These are phyloP conservation scores for Rhizopogon salebrosus DNA, from an alignment of 768 basidiomycete genomes.

Conservation along the genomic window DNA sequence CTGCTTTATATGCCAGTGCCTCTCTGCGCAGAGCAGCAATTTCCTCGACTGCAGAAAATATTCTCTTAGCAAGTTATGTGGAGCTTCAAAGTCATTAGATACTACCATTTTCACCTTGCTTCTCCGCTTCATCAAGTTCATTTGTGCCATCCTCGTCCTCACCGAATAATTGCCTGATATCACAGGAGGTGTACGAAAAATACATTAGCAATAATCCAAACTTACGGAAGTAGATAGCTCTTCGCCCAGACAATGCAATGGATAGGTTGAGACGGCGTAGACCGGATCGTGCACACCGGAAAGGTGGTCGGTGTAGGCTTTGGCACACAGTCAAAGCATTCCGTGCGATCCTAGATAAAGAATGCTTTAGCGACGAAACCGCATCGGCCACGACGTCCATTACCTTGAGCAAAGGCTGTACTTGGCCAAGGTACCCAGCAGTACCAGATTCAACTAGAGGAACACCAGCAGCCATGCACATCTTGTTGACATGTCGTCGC, in stretches of 20 bases:
- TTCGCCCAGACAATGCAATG: conserved; percentile 99
- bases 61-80: neutral
- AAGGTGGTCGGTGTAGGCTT: conserved; percentile 93
- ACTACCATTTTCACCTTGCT: conserved; percentile 90
- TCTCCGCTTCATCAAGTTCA: conserved; percentile 90
- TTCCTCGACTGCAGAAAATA: conserved; percentile 61
- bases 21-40: conserved; percentile 88
- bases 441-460: conserved; percentile 96
- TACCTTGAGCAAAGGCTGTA: conserved; percentile 89
- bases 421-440: conserved; percentile 94
- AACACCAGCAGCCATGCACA: conserved; percentile 90
- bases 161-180: conserved; percentile 82
- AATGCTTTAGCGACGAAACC: neutral
- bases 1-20: conserved; percentile 80
- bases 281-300: conserved; percentile 96
- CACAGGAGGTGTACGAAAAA: neutral
- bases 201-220: neutral
- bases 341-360: conserved; percentile 64
- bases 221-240: conserved; percentile 89
- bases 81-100: conserved; percentile 10
- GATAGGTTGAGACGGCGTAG: conserved; percentile 94
- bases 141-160: conserved; percentile 79
- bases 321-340: conserved; percentile 95
- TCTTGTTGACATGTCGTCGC: conserved; percentile 91
- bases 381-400: neutral